phyloP scores from a whole-genome alignment of 257 asterid species.

The Solanum lycopersicoides region DNA sequence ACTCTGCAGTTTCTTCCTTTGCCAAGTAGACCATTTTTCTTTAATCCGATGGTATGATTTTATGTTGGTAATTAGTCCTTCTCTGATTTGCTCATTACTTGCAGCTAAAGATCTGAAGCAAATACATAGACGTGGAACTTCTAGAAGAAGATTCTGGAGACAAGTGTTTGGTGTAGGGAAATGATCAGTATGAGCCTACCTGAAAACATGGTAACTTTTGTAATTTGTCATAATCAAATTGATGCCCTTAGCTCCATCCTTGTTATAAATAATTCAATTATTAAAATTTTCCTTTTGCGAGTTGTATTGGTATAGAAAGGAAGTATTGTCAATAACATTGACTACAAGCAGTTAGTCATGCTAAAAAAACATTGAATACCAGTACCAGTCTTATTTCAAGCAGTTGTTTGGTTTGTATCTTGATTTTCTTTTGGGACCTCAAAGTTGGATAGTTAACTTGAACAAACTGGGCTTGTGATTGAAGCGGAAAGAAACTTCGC shows the following conservation, averaged over 20 bases:
- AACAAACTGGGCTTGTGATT: background rate
- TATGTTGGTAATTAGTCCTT: background rate
- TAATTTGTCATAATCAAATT: background rate
- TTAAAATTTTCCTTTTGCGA: background rate
- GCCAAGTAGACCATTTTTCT: background rate
- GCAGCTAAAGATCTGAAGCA: conserved; percentile 47
- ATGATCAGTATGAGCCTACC: background rate
- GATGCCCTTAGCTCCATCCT: background rate
- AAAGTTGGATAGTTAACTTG: background rate
- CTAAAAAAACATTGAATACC: background rate
- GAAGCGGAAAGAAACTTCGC: background rate
- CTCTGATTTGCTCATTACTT: background rate
- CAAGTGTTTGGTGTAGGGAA: conserved; percentile 1
- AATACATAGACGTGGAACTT: conserved; percentile 24
- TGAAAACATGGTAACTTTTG: background rate
- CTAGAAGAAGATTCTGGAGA: conserved; percentile 36
- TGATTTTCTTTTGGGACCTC: background rate
- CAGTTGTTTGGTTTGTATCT: background rate
- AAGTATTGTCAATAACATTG: background rate
- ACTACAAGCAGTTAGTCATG: background rate
- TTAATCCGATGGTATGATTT: background rate
- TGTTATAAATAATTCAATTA: background rate
- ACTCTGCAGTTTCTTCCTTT: background rate
- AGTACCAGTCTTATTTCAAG: background rate
- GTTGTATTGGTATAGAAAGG: background rate